Percentiles rank a stretch among this genome's conserved stretches.
Conservation (phyloP, 2,329 filamentous ascomycete species). For the Clonostachys sp. region DNA sequence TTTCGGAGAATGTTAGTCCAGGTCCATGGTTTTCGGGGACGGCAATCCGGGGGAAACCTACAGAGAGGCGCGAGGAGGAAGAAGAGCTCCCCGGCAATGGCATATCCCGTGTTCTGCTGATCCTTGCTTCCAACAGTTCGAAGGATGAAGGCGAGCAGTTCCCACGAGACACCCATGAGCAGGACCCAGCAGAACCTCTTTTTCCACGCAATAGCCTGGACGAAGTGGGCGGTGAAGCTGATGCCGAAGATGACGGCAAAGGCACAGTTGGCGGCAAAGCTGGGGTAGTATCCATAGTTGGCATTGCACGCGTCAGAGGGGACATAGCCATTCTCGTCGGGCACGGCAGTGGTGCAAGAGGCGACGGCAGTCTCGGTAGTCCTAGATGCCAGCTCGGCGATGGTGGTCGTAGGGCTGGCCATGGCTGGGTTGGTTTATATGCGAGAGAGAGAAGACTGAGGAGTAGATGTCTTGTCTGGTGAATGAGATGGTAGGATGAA, state of each 20-base stretch:
- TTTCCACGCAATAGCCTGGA: slow-evolving; percentile 19
- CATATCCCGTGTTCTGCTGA: slow-evolving; percentile 27
- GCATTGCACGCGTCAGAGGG: slow-evolving; percentile 22
- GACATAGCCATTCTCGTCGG: slow-evolving; percentile 21
- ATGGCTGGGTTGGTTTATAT: too few species aligned
- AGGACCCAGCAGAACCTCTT: slow-evolving; percentile 31
- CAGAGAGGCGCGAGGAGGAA: slow-evolving; percentile 36
- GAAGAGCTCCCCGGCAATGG: slow-evolving; percentile 22
- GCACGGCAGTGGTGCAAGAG: slow-evolving; percentile 21
- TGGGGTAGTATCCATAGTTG: slow-evolving; percentile 23
- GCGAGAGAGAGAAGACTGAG: too few species aligned
- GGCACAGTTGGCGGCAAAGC: slow-evolving; percentile 22
- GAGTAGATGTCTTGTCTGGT: too few species aligned
- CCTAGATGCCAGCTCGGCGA: too few species aligned
- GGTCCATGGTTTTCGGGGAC: slow-evolving; percentile 1
- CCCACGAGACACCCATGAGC: slow-evolving; percentile 31
- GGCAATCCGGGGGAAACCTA: slow-evolving; percentile 5
- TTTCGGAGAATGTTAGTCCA: too few species aligned
- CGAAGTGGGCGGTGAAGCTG: slow-evolving; percentile 15
- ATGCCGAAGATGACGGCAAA: slow-evolving; percentile 23
- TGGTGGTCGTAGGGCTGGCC: too few species aligned
- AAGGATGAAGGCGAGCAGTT: slow-evolving; percentile 29
- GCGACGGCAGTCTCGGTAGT: too few species aligned
- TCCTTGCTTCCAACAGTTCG: slow-evolving; percentile 25
- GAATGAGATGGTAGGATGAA: too few species aligned